Evolutionary conservation across 768 basidiomycete genomes (phyloP).

Genomic region (Hemileccinum impolitum): DNA sequence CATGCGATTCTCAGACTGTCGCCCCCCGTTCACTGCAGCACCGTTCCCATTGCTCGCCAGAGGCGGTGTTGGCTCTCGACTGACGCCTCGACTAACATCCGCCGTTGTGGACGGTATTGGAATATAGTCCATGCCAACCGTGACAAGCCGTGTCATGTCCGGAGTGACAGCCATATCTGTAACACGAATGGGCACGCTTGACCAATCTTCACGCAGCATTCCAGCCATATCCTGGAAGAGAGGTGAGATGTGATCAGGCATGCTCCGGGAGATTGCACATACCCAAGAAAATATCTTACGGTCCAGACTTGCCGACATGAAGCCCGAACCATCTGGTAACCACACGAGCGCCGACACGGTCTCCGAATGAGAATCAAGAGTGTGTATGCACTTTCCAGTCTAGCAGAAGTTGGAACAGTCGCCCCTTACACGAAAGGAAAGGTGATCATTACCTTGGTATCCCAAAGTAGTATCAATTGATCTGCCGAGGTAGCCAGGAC

Average conservation of each 20-base stretch:
- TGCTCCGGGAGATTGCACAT: slow-evolving; percentile 22
- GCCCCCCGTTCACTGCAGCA: slow-evolving; percentile 31
- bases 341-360: slow-evolving; percentile 84
- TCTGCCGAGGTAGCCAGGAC: slow-evolving; percentile 84
- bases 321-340: slow-evolving; percentile 86
- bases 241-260: slow-evolving; percentile 8
- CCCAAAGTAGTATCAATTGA: slow-evolving; percentile 82
- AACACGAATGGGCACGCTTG: slow-evolving; percentile 69
- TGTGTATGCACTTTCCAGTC: slow-evolving; percentile 71
- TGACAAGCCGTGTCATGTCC: slow-evolving; percentile 77
- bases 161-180: slow-evolving; percentile 86
- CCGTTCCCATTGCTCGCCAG: slow-evolving; percentile 33
- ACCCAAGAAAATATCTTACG: slow-evolving; percentile 84
- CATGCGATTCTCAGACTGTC: slow-evolving; percentile 55
- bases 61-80: slow-evolving; percentile 36
- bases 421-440: background rate
- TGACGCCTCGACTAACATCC: slow-evolving; percentile 26
- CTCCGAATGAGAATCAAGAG: slow-evolving; percentile 71
- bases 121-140: slow-evolving; percentile 66
- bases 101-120: slow-evolving; percentile 19
- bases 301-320: slow-evolving; percentile 87
- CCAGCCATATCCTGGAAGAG: slow-evolving; percentile 67
- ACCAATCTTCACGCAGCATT: slow-evolving; percentile 67
- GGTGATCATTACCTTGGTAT: slow-evolving; percentile 62
- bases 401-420: slow-evolving; percentile 30